Conservation (phyloP, 768 basidiomycete genomes). For the Amanita polypyramis region DNA sequence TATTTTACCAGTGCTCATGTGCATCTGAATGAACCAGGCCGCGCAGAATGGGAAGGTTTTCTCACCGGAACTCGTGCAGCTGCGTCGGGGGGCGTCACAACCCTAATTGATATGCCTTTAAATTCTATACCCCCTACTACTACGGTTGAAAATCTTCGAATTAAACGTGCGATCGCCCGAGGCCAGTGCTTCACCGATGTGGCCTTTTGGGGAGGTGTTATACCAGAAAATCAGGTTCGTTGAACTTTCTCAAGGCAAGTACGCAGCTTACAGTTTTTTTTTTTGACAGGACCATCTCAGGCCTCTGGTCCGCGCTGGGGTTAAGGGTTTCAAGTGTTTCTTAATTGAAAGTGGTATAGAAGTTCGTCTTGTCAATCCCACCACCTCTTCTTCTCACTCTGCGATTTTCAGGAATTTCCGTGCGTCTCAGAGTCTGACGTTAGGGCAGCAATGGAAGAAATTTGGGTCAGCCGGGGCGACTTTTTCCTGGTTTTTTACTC, state of each 20-base stretch:
- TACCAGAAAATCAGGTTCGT: conserved; percentile 81
- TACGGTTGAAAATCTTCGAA: conserved; percentile 61
- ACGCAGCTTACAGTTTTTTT: background rate
- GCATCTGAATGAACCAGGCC: conserved; percentile 89
- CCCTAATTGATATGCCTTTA: conserved; percentile 94
- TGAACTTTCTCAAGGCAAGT: background rate
- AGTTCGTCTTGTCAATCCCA: conserved; percentile 28
- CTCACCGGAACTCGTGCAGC: conserved; percentile 87
- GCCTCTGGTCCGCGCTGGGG: conserved; percentile 69
- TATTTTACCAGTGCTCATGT: conserved; percentile 60
- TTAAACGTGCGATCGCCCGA: conserved; percentile 61
- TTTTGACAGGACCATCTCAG: conserved; percentile 50
- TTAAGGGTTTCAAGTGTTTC: conserved; percentile 97
- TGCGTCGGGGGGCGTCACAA: conserved; percentile 89
- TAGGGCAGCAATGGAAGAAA: conserved; percentile 53
- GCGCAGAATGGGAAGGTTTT: conserved; percentile 93
- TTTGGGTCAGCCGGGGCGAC: conserved; percentile 42
- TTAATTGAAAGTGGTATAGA: conserved; percentile 94
- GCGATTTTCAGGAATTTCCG: conserved; percentile 74
- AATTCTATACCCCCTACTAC: conserved; percentile 97
- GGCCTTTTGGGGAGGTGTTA: conserved; percentile 92
- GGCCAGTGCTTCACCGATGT: conserved; percentile 75
- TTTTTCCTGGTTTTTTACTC: conserved; percentile 7
- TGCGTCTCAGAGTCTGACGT: conserved; percentile 68
- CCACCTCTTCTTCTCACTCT: conserved; percentile 5